Evolutionary conservation across 352 stramenopile genomes (phyloP).

Genomic region (Globisporangium sylvaticum): DNA sequence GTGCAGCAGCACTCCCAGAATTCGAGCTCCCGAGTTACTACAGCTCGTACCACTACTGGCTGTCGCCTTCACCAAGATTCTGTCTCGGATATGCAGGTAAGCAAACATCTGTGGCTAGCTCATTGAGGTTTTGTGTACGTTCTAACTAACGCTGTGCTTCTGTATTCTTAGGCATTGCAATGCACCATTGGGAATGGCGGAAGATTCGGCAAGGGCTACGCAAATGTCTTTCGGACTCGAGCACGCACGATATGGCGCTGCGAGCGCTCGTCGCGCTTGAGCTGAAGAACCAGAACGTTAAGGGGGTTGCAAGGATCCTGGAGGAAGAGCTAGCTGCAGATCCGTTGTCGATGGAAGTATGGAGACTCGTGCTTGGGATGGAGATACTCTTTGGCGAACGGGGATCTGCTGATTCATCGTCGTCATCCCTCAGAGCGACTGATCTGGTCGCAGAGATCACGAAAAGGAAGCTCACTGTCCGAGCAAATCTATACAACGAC

Average conservation of each 20-base stretch:
- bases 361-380: slow-evolving; percentile 42
- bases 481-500: slow-evolving; percentile 10
- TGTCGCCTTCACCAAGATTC: slow-evolving; percentile 36
- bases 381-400: slow-evolving; percentile 57
- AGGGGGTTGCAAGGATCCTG: slow-evolving; percentile 32
- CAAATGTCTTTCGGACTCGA: slow-evolving; percentile 30
- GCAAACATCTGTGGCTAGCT: background rate
- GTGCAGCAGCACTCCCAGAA: slow-evolving; percentile 20
- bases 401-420: background rate
- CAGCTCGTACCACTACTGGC: slow-evolving; percentile 24
- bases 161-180: slow-evolving; percentile 24
- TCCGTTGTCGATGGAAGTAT: slow-evolving; percentile 37
- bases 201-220: slow-evolving; percentile 33
- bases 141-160: background rate
- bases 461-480: slow-evolving; percentile 31
- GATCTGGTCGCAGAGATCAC: slow-evolving; percentile 29
- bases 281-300: slow-evolving; percentile 36
- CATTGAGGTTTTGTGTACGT: background rate
- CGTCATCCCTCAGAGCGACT: slow-evolving; percentile 15
- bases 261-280: slow-evolving; percentile 39
- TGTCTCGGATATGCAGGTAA: slow-evolving; percentile 44
- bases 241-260: slow-evolving; percentile 27
- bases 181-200: slow-evolving; percentile 45
- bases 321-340: slow-evolving; percentile 28
- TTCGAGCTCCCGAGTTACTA: slow-evolving; percentile 33